Base-by-base conservation (phyloP, 352 stramenopile species). In the Phytopythium aichiense region DNA sequence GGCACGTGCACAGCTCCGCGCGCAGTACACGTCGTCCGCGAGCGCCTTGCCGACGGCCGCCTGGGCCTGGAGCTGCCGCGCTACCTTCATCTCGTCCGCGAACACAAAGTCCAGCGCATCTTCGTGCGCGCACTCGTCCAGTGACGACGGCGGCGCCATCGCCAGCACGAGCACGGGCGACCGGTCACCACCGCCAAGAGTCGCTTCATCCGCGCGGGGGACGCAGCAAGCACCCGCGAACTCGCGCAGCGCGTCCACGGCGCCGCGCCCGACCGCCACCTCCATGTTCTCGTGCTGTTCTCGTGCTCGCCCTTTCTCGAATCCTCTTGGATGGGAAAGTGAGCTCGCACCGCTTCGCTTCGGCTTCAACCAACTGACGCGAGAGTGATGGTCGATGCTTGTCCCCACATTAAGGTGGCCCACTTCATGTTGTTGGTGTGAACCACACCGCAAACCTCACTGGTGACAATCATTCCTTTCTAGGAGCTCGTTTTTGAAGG, bases 61-160 rank as follows among this genome's bases (percentile, higher is more conserved):
- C 18, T 84, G 74, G 18, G 11, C 46, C 49, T 87, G 75, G 20
- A 90, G 60, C 56, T 89, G 75, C 0, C 75, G 72, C 54, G 77
- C 74, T 31, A 82, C 71, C 59, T 83, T 79, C 69, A 87, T 84
- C 49, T 92, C 80, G 40, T 92, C 80, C 1, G 76, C 64, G 56
- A 89, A 89, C 25, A 72, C 50, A 30, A 81, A 88, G 0, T 63
- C 66, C 6, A 71, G 46, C 7, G 77, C 81, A 15, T 70, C 42
- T 49, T 91, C 79, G 60, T 88, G 81, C 35, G 76, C 73, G 45
- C 62, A 82, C 61, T 87, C 77, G 5, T 80, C 59, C 6, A 56
- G 64, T 20, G 55, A 7, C 1, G 65, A 49, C 11, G 71, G 61
- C n/a, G 70, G 74, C 33, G 67, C 38, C 38, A 76, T 54, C 28